Evolutionary conservation across 2,329 filamentous ascomycete species (phyloP).

Genomic region (Colletotrichum brevisporum): DNA sequence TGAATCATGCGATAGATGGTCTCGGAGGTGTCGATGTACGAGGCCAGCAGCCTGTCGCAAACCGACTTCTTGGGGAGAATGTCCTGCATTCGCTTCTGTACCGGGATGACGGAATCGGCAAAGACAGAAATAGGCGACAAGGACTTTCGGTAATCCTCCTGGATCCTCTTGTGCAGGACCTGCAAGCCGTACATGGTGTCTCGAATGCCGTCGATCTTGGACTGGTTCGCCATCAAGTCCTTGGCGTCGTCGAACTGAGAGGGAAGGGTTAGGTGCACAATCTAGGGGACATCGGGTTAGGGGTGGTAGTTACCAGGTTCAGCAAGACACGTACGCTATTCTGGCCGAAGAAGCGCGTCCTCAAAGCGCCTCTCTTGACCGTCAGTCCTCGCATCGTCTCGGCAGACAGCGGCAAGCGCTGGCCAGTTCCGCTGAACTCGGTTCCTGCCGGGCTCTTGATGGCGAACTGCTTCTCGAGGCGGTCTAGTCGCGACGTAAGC

Average conservation of each 20-base stretch:
- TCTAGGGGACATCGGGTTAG: constrained; percentile 15
- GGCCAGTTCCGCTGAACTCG: constrained; percentile 51
- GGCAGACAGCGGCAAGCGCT: constrained; percentile 52
- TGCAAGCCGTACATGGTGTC: constrained; percentile 62
- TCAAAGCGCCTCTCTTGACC: constrained; percentile 61
- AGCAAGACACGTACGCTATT: constrained; percentile 67
- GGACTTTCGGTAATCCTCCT: constrained; percentile 62
- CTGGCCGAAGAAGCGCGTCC: constrained; percentile 68
- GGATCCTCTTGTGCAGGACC: constrained; percentile 62
- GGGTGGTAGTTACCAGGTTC: constrained; percentile 61
- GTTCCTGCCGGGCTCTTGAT: constrained; percentile 57
- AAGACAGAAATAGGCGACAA: constrained; percentile 68
- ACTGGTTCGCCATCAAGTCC: constrained; percentile 61
- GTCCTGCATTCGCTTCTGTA: constrained; percentile 70
- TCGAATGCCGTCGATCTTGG: constrained; percentile 55
- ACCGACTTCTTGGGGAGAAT: constrained; percentile 65
- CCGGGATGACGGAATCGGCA: constrained; percentile 71
- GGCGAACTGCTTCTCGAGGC: constrained; percentile 65
- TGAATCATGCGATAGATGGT: constrained; percentile 69
- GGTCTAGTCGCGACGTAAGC: constrained; percentile 64
- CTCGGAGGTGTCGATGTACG: constrained; percentile 66
- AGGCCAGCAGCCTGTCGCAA: constrained; percentile 65
- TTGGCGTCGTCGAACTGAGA: constrained; percentile 68
- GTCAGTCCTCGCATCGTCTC: constrained; percentile 65
- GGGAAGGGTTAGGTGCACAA: constrained; percentile 35